Percentiles rank a stretch among this genome's conserved stretches.
phyloP scores from a whole-genome alignment of 2,329 filamentous ascomycete genomes.

The Fusarium sp. region DNA sequence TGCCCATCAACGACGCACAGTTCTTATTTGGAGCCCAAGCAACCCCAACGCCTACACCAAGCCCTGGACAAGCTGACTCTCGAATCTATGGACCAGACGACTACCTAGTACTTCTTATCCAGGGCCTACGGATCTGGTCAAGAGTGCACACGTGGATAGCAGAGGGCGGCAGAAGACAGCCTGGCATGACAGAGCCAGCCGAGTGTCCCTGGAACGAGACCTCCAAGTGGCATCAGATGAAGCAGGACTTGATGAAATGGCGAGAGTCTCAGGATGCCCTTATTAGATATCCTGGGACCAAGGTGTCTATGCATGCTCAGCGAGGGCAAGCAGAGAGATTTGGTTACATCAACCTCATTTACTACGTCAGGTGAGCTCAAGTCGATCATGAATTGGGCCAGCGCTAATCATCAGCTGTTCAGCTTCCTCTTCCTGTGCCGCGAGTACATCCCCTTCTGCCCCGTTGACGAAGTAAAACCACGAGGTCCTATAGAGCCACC shows the following conservation, averaged over 20 bases:
- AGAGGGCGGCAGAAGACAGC: constrained; percentile 36
- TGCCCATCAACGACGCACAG: constrained; percentile 30
- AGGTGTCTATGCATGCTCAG: constrained; percentile 38
- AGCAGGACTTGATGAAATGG: constrained; percentile 31
- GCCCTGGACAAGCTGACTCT: not conserved
- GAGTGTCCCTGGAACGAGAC: constrained; percentile 36
- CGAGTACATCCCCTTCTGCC: constrained; percentile 41
- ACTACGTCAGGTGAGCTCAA: constrained; percentile 39
- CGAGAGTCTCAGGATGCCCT: constrained; percentile 24
- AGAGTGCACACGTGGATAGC: constrained; percentile 39
- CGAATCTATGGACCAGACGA: constrained; percentile 19
- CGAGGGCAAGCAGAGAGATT: constrained; percentile 41
- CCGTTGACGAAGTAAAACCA: constrained; percentile 38
- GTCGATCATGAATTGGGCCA: rapidly evolving
- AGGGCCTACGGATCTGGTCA: constrained; percentile 40
- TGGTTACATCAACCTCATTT: constrained; percentile 42
- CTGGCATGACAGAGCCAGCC: constrained; percentile 34
- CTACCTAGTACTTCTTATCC: constrained; percentile 28
- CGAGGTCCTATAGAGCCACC: constrained; percentile 41
- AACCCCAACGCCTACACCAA: not conserved
- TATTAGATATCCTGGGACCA: constrained; percentile 40
- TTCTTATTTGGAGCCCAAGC: constrained; percentile 32
- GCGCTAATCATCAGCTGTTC: rapidly evolving
- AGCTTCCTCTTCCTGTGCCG: constrained; percentile 37
- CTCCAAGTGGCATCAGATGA: constrained; percentile 40